Evolutionary conservation across 306 rosid species (phyloP).

Genomic region (Spatholobus suberectus): DNA sequence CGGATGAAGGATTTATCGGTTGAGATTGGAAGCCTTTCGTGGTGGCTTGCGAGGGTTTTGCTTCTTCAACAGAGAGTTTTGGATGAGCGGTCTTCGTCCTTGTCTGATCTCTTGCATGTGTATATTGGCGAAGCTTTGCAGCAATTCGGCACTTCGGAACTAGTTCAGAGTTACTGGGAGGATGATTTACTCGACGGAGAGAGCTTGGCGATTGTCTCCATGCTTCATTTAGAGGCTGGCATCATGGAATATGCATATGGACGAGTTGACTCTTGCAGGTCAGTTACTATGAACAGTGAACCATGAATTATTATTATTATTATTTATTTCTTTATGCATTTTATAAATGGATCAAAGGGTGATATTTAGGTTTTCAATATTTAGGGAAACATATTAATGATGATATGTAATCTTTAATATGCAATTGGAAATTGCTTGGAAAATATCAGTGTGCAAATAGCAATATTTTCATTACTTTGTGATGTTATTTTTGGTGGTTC

Average conservation of each 20-base stretch:
- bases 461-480: background rate
- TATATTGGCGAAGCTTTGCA: constrained; percentile 55
- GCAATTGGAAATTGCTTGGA: background rate
- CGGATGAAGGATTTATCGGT: constrained; percentile 66
- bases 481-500: background rate
- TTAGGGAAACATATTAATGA: background rate
- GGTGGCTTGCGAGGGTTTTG: constrained; percentile 88
- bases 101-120: constrained; percentile 79
- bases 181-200: constrained; percentile 55
- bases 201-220: constrained; percentile 62
- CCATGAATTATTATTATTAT: background rate
- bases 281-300: background rate
- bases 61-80: constrained; percentile 82
- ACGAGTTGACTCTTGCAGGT: constrained; percentile 93
- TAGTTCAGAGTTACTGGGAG: constrained; percentile 69
- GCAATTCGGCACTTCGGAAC: constrained; percentile 66
- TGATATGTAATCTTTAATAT: background rate
- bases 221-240: constrained; percentile 86
- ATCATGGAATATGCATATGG: constrained; percentile 79
- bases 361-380: background rate
- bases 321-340: background rate
- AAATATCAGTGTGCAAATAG: background rate
- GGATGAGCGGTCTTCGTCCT: constrained; percentile 80
- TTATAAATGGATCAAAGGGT: background rate
- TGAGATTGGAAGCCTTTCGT: constrained; percentile 69